Evolutionary conservation across 2,329 filamentous ascomycete genomes (phyloP), one percentile per base, ranked within the genome.

Genomic region (Aspergillus fructus): DNA sequence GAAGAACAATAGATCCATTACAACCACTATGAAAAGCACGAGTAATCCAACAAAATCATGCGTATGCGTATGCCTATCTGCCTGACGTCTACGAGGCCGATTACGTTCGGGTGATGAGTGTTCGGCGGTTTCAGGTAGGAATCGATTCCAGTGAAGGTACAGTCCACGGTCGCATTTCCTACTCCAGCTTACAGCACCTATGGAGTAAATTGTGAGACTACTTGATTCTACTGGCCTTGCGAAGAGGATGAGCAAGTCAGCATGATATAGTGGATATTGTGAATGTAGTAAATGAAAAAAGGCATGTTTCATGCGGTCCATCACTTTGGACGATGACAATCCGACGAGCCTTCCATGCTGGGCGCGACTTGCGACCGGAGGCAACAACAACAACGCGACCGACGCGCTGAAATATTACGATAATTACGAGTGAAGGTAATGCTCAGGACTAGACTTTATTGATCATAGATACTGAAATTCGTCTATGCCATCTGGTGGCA

Each of bases 401-500:
- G 46, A 19, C 49, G 46, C 13, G 53, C n/a, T 39, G 1, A 39
- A 17, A 57, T 53, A 24, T 21, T 43, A 43, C 41, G 13, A 1
- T n/a, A 1, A 19, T n/a, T 47, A 52, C 19, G n/a, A 45, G 3
- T 40, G 24, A 23, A 42, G 4, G 7, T 37, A 48, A 42, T 15
- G 47, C 51, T 51, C 47, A 34, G 50, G 56, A 49, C 54, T 58
- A 50, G 51, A 61, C 59, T 67, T 64, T 61, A 68, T 66, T 59
- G 48, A 52, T 60, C 59, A 60, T 62, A 63, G 59, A 64, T 56
- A 68, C 66, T 66, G 68, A 63, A 67, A 68, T 71, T 68, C 62
- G 67, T 71, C 68, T 68, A 68, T 71, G 68, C 65, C 71, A 71
- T 68, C 69, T 66, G 62, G 62, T 70, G 68, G 63, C 64, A 65